Conservation (phyloP, 2,329 filamentous ascomycete genomes). For the Sclerotinia glacialis region DNA sequence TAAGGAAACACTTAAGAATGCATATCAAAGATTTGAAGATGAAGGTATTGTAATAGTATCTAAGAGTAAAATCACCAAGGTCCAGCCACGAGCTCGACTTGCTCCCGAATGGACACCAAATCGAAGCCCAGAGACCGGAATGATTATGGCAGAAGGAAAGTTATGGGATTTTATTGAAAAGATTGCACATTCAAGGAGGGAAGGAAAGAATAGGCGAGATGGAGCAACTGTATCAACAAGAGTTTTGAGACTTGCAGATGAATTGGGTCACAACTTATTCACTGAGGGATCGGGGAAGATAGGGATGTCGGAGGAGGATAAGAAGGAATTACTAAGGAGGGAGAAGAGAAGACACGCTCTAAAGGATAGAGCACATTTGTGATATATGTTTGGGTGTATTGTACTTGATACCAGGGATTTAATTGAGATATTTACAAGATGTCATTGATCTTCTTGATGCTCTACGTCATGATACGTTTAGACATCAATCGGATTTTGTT, state of each 20-base stretch:
- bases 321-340: slow-evolving; percentile 47
- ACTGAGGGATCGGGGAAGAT: slow-evolving; percentile 46
- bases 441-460: neutral
- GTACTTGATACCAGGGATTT: slow-evolving; percentile 20
- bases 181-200: slow-evolving; percentile 77
- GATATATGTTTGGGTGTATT: slow-evolving; percentile 26
- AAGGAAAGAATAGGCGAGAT: slow-evolving; percentile 95
- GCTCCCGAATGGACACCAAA: slow-evolving; percentile 71
- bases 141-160: slow-evolving; percentile 66
- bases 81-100: slow-evolving; percentile 62
- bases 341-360: slow-evolving; percentile 48
- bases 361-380: slow-evolving; percentile 53
- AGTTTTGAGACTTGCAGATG: slow-evolving; percentile 74
- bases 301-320: slow-evolving; percentile 51
- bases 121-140: slow-evolving; percentile 59
- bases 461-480: neutral
- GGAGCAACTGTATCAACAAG: slow-evolving; percentile 82
- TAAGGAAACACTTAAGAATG: slow-evolving; percentile 94
- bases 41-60: slow-evolving; percentile 81
- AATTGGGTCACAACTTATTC: slow-evolving; percentile 69
- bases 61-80: slow-evolving; percentile 62
- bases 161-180: slow-evolving; percentile 91
- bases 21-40: slow-evolving; percentile 82
- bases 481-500: neutral
- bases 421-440: neutral